Evolutionary conservation across 129 eudicot species (phyloP), one percentile per base, ranked within the genome.

Genomic region (Artemisia argyi): DNA sequence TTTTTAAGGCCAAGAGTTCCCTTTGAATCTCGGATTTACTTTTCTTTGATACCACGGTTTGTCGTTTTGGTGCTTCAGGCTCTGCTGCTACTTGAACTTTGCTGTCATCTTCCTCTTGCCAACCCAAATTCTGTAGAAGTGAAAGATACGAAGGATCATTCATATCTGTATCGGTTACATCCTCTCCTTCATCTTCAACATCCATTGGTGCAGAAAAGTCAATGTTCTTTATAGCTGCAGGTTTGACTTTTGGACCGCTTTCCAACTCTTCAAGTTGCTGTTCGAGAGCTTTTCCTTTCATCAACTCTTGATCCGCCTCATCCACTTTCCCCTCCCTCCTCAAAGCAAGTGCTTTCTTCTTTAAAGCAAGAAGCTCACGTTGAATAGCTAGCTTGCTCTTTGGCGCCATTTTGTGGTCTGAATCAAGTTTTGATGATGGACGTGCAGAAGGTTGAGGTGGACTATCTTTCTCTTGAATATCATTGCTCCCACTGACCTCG

Each of bases 131-230:
- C 69, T 83, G 79, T 59, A 94, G 65, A 72, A 94, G 80, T 5
- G 89, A 83, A 70, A 85, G 89, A 88, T 88, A 94, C 19, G 87
- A 51, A 3, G 97, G 99, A 84, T 94, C 96, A 32, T 81, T 71
- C 91, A 94, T 44, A 80, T 94, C 99, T 50, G 86, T 91, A 69
- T 94, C 99, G 0, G 97, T 90, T 68, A 90, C 96, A 72, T 85
- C 90, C 44, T 68, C 94, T 32, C 61, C 89, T 62, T 83, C 87
- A 62, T 87, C 86, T 20, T 61, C 90, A 68, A 73, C 76, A 70
- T 66, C 83, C 65, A 71, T n/a, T 20, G 69, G 70, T 65, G 79
- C 48, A 53, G 80, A 56, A 32, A 46, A 48, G 63, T 68, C 83
- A 60, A 75, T 61, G 18, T 20, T 70, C 76, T 76, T 73, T 55